Evolutionary conservation across 495 filamentous ascomycete species (phyloP), one percentile per base, ranked within the genome.

Genomic region (Xylaria castorea): DNA sequence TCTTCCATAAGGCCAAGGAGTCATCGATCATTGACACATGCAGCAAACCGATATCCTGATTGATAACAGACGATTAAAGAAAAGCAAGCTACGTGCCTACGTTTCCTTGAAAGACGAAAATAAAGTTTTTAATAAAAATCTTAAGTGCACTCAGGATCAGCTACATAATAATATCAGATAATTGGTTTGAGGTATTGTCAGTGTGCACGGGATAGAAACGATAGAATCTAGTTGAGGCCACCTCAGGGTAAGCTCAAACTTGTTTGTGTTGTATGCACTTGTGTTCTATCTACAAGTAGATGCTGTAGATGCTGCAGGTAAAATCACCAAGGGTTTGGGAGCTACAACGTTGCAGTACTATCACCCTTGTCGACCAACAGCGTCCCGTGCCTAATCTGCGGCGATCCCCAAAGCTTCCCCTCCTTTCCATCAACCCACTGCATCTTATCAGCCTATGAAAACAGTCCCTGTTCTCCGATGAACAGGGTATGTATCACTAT

Each of bases 381-480:
- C 38, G 7, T 42, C 61, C 61, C 58, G 38, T 27, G 40, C 22
- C 40, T 27, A 30, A 51, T 44, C 34, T 27, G 34, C 7, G 1
- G 25, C 9, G 46, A 51, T 67, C 64, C 46, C 46, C 64, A 53
- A 48, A 38, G 3, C 22, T 61, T 70, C 68, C 53, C 68, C 68
- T 62, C 68, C n/a, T 62, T 70, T 50, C 32, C 32, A 20, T 42
- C 30, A 38, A 57, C 14, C 66, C 32, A 32, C 66, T 58, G 42
- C 46, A 63, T 53, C 67, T 44, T 60, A 66, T 53, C 46, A 71
- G 63, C 72, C 51, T 72, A 68, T 67, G 58, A 50, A 32, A 57
- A 27, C 4, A 20, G 48, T n/a, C 69, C 40, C 60, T 53, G 69
- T 57, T 63, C 36, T 50, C n/a, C 11, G 5, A 8, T 20, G 38